Evolutionary conservation across 2,329 filamentous ascomycete species (phyloP), one percentile per base, ranked within the genome.

Genomic region (Monilinia vaccinii-corymbosi): DNA sequence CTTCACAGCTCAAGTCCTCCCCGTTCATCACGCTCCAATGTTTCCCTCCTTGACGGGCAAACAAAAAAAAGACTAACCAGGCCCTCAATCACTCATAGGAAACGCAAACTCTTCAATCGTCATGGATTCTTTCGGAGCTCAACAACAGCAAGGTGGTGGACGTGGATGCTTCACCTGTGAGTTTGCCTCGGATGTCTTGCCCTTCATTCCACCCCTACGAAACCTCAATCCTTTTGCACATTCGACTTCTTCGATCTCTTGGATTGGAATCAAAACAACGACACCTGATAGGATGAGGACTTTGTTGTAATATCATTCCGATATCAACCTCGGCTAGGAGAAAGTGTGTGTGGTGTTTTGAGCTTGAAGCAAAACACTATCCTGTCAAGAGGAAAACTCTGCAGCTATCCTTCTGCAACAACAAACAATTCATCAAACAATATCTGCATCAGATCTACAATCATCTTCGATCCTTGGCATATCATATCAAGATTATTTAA

Each of bases 161-260:
- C 75, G 76, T 65, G 74, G 74, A 64, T 79, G 77, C 74, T 79
- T 78, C 73, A 79, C 77, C 69, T 79, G 77, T 79, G 71, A 75
- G 77, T 79, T 66, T 16, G 21, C 10, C n/a, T 50, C 23, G 16
- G 16, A 45, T 25, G 32, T 13, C 28, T 64, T 51, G 58, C 44
- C 31, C 60, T 66, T 63, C 57, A 62, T 65, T 61, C 59, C 61
- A 55, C 57, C 47, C 16, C n/a, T 32, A 6, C 21, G 16, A 34
- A 21, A 40, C 25, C 14, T 21, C 14, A 18, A 44, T 51, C 18
- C 4, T 51, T 8, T 4, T 40, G 8, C 18, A 18, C 21, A 14
- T 50, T 9, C 31, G n/a, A 16, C n/a, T 4, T 28, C 14, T 38
- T 7, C 16, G n/a, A 3, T 11, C 3, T 5, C 16, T 32, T 23